Base-by-base conservation (phyloP, 345 rosid species). In the Linum tenue region DNA sequence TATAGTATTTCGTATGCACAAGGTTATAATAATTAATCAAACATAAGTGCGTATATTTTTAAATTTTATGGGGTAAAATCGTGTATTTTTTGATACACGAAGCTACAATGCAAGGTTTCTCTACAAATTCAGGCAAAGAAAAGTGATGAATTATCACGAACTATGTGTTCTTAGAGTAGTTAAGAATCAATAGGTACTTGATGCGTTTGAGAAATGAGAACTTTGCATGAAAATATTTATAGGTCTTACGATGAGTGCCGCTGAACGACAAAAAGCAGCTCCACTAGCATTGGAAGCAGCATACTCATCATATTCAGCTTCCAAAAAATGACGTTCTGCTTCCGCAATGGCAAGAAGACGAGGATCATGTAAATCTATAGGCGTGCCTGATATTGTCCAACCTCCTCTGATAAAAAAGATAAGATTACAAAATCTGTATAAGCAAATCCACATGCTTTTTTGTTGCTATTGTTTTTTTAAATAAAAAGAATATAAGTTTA, bases 231-330 rank as follows among this genome's bases (percentile, higher is more conserved):
- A 22, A 22, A 22, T 22, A 22, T 22, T 22, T 37, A 62, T 44
- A 58, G 42, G 17, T 41, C 89, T 77, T 76, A 94, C 99, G 15
- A 90, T 82, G 39, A 94, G 75, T 64, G 96, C 89, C 79, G 89
- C 86, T 60, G 94, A 82, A 51, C 97, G 97, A 76, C 89, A 94
- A 75, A 94, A 94, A 40, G 96, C 87, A 71, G 96, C 89, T 74
- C 95, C 89, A 64, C 76, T 88, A 53, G 88, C 85, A 77, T 85
- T 88, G 73, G 90, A 80, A 72, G 85, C 78, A 60, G 92, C 83
- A 79, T 85, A 85, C 53, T 90, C 99, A 64, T 87, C 91, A 75
- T 94, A 86, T 39, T 91, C 97, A 2, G 82, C 77, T 75, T 94
- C 97, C 72, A 90, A 69, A 76, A 94, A 77, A 76, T 88, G 92